Evolutionary conservation across 345 rosid species (phyloP).

Genomic region (Gossypium anomalum): DNA sequence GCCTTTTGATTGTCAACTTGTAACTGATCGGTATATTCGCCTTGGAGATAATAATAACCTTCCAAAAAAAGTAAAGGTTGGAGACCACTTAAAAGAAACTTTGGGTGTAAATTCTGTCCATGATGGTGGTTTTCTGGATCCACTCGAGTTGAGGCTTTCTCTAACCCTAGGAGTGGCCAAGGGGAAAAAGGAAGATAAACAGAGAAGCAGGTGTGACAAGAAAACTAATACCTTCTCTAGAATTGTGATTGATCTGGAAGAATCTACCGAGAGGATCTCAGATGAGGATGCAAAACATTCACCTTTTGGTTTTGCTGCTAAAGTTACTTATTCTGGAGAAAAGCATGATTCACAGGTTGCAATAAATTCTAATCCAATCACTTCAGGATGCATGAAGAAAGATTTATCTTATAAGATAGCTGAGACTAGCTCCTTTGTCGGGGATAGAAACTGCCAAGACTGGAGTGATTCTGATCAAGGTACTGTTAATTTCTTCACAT

Average conservation of each 20-base stretch:
- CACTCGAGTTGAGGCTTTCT: slow-evolving; percentile 40
- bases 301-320: background rate
- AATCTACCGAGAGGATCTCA: slow-evolving; percentile 19
- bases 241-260: slow-evolving; percentile 35
- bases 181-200: slow-evolving; percentile 15
- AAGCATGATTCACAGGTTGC: slow-evolving; percentile 20
- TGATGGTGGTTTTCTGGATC: slow-evolving; percentile 5
- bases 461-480: slow-evolving; percentile 24
- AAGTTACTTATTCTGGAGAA: slow-evolving; percentile 9
- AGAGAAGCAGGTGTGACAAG: slow-evolving; percentile 14
- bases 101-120: background rate
- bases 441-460: slow-evolving; percentile 19
- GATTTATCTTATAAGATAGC: slow-evolving; percentile 17
- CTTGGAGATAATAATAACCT: slow-evolving; percentile 17
- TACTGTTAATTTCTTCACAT: slow-evolving; percentile 7
- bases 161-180: slow-evolving; percentile 26
- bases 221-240: slow-evolving; percentile 18
- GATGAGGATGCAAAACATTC: background rate
- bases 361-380: slow-evolving; percentile 17
- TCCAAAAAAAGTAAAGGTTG: slow-evolving; percentile 16
- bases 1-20: slow-evolving; percentile 29
- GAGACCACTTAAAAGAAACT: slow-evolving; percentile 11
- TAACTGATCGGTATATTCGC: slow-evolving; percentile 29
- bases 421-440: slow-evolving; percentile 17
- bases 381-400: slow-evolving; percentile 20